Conservation (phyloP, 176 grass and related monocot genomes). For the Phoenix roebelenii region DNA sequence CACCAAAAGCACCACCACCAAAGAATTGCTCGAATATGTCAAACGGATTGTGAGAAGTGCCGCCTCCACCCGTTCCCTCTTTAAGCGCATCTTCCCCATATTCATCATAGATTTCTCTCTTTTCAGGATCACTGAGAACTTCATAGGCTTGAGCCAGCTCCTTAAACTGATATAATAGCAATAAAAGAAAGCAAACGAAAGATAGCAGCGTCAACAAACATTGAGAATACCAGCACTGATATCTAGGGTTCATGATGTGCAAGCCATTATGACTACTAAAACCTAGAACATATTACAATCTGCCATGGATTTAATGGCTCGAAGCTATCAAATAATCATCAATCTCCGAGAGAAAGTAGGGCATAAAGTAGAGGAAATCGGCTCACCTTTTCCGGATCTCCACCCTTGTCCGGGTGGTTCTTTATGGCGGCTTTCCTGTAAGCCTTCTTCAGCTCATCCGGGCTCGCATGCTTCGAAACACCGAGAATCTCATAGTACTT, state of each 20-base stretch:
- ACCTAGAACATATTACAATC: no score
- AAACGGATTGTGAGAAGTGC: background rate
- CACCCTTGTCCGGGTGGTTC: conserved; percentile 93
- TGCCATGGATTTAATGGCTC: no score
- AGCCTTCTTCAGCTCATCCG: conserved; percentile 84
- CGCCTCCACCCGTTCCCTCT: background rate
- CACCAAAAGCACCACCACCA: background rate
- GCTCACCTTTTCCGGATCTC: conserved; percentile 79
- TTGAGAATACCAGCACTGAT: no score
- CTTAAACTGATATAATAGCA: conserved; percentile 1
- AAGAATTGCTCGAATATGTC: conserved; percentile 1
- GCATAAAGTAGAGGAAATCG: background rate
- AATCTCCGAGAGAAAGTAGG: no score
- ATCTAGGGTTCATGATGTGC: no score
- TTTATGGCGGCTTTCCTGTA: conserved; percentile 94
- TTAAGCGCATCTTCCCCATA: conserved; percentile 6
- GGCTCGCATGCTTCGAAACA: conserved; percentile 50
- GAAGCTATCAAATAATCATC: no score
- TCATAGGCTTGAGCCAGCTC: conserved; percentile 5
- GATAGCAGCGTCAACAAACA: no score
- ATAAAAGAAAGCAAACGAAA: no score
- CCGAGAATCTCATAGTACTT: conserved; percentile 78
- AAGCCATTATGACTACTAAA: no score
- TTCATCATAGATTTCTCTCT: conserved; percentile 3
- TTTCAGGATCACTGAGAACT: conserved; percentile 4